Evolutionary conservation across 176 grass and related monocot species (phyloP).

Genomic region (Cocos nucifera): DNA sequence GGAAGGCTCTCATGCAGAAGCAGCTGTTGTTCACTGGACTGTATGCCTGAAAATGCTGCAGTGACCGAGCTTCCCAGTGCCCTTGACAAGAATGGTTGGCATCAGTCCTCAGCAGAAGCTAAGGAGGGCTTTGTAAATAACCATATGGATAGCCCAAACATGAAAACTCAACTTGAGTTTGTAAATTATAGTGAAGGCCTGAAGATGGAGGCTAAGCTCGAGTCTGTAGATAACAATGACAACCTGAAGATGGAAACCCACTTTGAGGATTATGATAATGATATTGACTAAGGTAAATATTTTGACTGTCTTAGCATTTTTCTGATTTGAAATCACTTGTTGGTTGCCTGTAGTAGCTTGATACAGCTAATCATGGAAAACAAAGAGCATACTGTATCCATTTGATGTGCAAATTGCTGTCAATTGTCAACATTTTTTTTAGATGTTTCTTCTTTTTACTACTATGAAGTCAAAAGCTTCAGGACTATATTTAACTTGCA

Average conservation of each 20-base stretch:
- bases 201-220: constrained; percentile 51
- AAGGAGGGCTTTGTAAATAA: constrained; percentile 65
- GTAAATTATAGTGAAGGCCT: constrained; percentile 62
- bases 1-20: constrained; percentile 47
- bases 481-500: too few species aligned
- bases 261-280: constrained; percentile 38
- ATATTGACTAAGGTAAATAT: constrained; percentile 15
- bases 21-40: constrained; percentile 69
- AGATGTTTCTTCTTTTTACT: too few species aligned
- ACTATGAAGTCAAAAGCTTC: too few species aligned
- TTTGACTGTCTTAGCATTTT: not conserved
- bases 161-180: constrained; percentile 38
- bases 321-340: too few species aligned
- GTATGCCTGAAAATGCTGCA: constrained; percentile 38
- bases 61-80: constrained; percentile 19
- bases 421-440: too few species aligned
- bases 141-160: constrained; percentile 26
- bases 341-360: not conserved
- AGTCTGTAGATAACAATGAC: constrained; percentile 67
- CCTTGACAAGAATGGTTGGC: constrained; percentile 24
- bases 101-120: constrained; percentile 32
- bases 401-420: too few species aligned
- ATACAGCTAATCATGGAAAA: not conserved
- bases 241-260: constrained; percentile 44
- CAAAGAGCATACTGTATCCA: not conserved